These are phyloP conservation scores for Diophrys sp. DNA, from an alignment of 73 alveolate species.

Conservation along the genomic window DNA sequence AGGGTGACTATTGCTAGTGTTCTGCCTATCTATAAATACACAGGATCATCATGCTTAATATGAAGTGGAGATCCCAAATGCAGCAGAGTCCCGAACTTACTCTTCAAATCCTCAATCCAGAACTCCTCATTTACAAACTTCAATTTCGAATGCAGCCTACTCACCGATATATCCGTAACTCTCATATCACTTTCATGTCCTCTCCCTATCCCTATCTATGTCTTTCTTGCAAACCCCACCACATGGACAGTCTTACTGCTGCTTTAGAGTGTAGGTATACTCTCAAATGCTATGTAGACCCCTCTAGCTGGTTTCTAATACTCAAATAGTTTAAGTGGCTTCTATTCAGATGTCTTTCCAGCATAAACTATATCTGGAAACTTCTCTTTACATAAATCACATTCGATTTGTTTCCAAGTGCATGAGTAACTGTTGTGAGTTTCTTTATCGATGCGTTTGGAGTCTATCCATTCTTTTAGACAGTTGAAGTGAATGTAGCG, in stretches of 20 bases:
- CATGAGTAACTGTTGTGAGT: constrained; percentile 32
- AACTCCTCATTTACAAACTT: constrained; percentile 9
- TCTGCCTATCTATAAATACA: neutral
- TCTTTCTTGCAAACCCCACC: neutral
- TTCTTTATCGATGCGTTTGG: constrained; percentile 27
- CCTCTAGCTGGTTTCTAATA: constrained; percentile 10
- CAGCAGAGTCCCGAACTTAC: constrained; percentile 79
- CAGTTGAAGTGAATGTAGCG: constrained; percentile 81
- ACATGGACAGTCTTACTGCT: constrained; percentile 13
- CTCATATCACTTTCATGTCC: constrained; percentile 78
- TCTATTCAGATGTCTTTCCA: too few species aligned
- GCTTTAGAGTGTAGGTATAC: neutral
- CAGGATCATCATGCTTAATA: neutral
- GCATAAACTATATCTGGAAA: constrained; percentile 62
- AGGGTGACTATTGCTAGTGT: neutral
- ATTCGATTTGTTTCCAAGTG: constrained; percentile 71
- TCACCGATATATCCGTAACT: constrained; percentile 78
- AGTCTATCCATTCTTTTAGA: constrained; percentile 80
- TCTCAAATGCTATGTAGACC: constrained; percentile 4
- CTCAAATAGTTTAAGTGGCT: constrained; percentile 2
- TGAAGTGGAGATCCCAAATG: constrained; percentile 3
- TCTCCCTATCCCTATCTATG: constrained; percentile 59
- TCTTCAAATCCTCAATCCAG: constrained; percentile 18
- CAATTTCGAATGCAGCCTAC: constrained; percentile 73
- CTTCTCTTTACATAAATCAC: constrained; percentile 81